Percentiles rank a stretch among this genome's conserved stretches.
These are phyloP conservation scores for Ophiostoma fasciatum DNA, from an alignment of 2,329 filamentous ascomycete genomes.

Conservation along the genomic window DNA sequence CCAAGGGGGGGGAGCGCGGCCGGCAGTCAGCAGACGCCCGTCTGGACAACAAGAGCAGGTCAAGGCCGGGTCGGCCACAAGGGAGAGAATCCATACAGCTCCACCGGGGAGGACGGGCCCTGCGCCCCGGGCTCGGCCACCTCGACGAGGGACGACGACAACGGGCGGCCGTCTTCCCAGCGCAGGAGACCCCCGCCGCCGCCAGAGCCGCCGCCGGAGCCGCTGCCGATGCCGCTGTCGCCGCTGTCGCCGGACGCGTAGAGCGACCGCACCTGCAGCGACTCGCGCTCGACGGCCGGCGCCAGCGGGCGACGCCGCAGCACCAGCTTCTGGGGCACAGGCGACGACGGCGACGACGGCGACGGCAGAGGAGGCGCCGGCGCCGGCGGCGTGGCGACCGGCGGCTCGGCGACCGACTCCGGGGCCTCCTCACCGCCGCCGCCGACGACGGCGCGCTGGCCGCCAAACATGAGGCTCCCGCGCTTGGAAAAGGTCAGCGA, in stretches of 20 bases:
- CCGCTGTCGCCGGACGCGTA: conserved; percentile 38
- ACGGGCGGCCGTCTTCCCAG: conserved; percentile 36
- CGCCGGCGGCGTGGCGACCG: no score
- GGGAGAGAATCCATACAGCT: no score
- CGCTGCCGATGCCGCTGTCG: conserved; percentile 18
- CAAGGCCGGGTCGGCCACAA: no score
- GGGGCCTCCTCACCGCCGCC: no score
- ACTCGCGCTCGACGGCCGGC: conserved; percentile 44
- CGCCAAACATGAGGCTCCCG: conserved; percentile 47
- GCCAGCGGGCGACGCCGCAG: conserved; percentile 29
- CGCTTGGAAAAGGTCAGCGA: conserved; percentile 46
- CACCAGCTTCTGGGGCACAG: conserved; percentile 1
- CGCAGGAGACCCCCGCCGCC: conserved; percentile 35
- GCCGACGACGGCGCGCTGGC: conserved; percentile 24
- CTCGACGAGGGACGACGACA: no score
- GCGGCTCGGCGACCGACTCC: no score
- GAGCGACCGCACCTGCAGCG: conserved; percentile 53
- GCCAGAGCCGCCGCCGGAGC: not conserved
- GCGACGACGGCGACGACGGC: conserved; percentile 8
- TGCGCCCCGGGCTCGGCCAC: conserved; percentile 38
- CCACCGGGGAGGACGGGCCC: no score
- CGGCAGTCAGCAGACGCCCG: no score
- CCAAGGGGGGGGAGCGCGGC: no score
- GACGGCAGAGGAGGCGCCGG: conserved; percentile 3
- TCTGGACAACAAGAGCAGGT: no score